Evolutionary conservation across 2,329 filamentous ascomycete genomes (phyloP), one percentile per base, ranked within the genome.

Genomic region (Penicillium concentricum): DNA sequence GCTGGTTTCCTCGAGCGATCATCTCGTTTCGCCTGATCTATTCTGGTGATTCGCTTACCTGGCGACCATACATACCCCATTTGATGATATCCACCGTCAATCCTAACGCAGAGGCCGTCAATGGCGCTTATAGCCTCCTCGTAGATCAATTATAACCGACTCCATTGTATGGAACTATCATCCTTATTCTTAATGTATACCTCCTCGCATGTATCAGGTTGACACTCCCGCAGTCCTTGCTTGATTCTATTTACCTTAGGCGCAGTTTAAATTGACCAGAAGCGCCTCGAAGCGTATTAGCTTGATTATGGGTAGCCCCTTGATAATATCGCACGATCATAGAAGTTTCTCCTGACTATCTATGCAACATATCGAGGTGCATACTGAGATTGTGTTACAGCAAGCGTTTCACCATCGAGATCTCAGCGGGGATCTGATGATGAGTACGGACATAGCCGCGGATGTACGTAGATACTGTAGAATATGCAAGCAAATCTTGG

Each of bases 221-320:
- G 58, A 49, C 49, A 57, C 50, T 49, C 42, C 53, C 32, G 51
- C 45, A 54, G 57, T 71, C 71, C 71, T 73, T 73, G 70, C 70
- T 70, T 73, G 50, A 59, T 62, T 65, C 62, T 68, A 68, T 65
- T 65, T 60, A 45, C 37, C 54, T 57, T 59, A 62, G 58, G 41
- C 22, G 38, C 30, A 49, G 48, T 46, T 35, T 35, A 34, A 43
- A 55, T 58, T 58, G 43, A 7, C 38, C 43, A 51, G 47, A 52
- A 37, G 15, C 38, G 54, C 55, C 48, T 62, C 57, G 46, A 62
- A 61, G 56, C 61, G 52, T 60, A 65, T 63, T 60, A 56, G 28
- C 60, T 55, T 45, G 53, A 35, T 47, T 44, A 50, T 34, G 32
- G 5, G 15, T 16, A 39, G 10, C 57, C 63, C 60, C 61, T 62